Evolutionary conservation across 257 asterid genomes (phyloP), one percentile per base, ranked within the genome.

Genomic region (Osmanthus fragrans): DNA sequence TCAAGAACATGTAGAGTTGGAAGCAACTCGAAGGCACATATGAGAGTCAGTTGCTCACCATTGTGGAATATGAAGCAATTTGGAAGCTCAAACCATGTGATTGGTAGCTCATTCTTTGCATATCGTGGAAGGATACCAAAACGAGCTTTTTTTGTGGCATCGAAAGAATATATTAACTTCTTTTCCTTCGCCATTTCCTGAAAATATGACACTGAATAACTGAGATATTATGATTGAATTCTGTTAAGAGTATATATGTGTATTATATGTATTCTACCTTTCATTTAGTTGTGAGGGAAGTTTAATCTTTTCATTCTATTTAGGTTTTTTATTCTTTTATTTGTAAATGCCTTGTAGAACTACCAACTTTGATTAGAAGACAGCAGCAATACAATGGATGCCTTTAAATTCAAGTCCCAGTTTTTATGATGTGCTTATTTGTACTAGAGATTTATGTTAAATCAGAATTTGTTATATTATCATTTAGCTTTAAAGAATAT

Each of bases 81-180:
- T 78, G 99, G 98, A 82, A 96, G 97, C 88, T 96, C 98, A 77
- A 96, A 96, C 99, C 99, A 96, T 86, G 85, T 92, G 82, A 96
- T 93, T 76, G 86, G 84, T 75, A 79, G 69, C 82, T 96, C 99
- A 84, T 84, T 93, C 79, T 87, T 93, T 23, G 97, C 94, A 80
- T 96, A 93, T 36, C 99, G 93, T 0, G 99, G 97, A 75, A 96
- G 99, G 81, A 96, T 79, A 34, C 99, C 99, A 79, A 96, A 96
- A 42, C 92, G 97, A 75, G 99, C 97, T 84, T 89, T 90, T 77
- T 89, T 92, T 30, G 97, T 90, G 73, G 87, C 83, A 86, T 96
- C 98, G 79, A 93, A 96, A 78, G 85, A 72, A 86, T 77, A 92
- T 40, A 89, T 71, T 45, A 89, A 77, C 89, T 93, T 87, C 70